Evolutionary conservation across 805 yeast species (phyloP), one percentile per base, ranked within the genome.

Genomic region (Lipomyces yamanashiensis): DNA sequence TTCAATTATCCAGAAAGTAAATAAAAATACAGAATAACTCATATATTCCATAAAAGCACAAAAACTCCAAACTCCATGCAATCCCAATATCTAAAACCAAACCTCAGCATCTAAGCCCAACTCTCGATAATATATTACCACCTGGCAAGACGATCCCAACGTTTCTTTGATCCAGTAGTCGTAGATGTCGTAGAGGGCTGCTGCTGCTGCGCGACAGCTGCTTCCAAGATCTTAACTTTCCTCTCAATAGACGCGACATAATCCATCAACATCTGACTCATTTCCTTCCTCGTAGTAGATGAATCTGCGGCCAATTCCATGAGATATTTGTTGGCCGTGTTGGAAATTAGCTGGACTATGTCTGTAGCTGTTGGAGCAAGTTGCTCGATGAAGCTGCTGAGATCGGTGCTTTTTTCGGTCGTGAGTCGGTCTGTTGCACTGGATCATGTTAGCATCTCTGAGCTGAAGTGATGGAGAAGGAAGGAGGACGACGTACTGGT

Each of bases 221-320:
- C 52, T 40, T 54, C 58, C 17, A 62, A 19, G 10, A 43, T 37
- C 17, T 23, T 44, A 34, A 62, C 39, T 34, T 54, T 58, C 28
- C 47, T 51, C 4, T 62, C 62, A 7, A 62, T 37, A 6, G n/a
- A 12, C 21, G 61, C 56, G 7, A 53, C 59, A 34, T 62, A 62
- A 13, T 58, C 59, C 37, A 44, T 37, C 48, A 62, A 34, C 1
- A 49, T 47, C 54, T 50, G 47, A 21, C 58, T 54, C 66, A 62
- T 62, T 9, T 62, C 66, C 50, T 54, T 58, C 28, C 62, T 43
- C 36, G 59, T 40, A 9, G 58, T 40, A 8, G 53, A 23, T 21
- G 66, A 62, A 33, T 62, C 66, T 3, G 66, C 51, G 15, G 66
- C 66, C 12, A 62, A 56, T 17, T 57, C 66, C 53, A 62, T 58